These are phyloP conservation scores for Torulaspora maleeae DNA, from an alignment of 805 yeast species.

Conservation along the genomic window DNA sequence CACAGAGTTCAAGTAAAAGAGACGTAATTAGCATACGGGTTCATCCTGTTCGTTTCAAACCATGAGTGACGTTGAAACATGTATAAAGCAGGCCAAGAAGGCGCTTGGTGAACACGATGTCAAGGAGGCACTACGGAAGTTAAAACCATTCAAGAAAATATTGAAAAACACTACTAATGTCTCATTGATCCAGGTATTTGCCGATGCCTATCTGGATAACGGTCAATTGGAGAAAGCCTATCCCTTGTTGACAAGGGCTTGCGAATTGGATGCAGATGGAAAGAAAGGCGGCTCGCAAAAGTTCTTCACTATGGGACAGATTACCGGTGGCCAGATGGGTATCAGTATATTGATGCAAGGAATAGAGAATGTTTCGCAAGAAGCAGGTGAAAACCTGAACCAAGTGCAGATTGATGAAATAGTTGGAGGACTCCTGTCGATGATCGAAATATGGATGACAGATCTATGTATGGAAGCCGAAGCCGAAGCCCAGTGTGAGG, in stretches of 20 bases:
- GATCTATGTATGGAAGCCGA: slow-evolving; percentile 90
- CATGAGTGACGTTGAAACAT: slow-evolving; percentile 19
- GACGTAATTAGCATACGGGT: not conserved
- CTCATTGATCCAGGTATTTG: slow-evolving; percentile 50
- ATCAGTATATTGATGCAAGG: slow-evolving; percentile 59
- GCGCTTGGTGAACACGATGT: slow-evolving; percentile 27
- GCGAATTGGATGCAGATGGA: slow-evolving; percentile 68
- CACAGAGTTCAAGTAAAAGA: slow-evolving; percentile 10
- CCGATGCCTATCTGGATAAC: slow-evolving; percentile 74
- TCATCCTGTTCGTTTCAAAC: not conserved
- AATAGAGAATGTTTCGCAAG: slow-evolving; percentile 37
- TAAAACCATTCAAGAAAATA: slow-evolving; percentile 35
- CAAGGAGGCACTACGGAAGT: slow-evolving; percentile 35
- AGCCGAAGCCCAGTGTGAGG: slow-evolving; percentile 79
- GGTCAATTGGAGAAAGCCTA: slow-evolving; percentile 80
- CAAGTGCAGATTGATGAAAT: slow-evolving; percentile 51
- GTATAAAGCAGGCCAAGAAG: slow-evolving; percentile 23
- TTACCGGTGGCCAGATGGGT: slow-evolving; percentile 79
- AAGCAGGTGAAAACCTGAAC: slow-evolving; percentile 27
- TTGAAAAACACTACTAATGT: slow-evolving; percentile 35
- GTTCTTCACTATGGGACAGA: slow-evolving; percentile 86
- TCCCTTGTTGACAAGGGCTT: slow-evolving; percentile 51
- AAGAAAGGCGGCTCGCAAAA: slow-evolving; percentile 63
- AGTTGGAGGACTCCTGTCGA: slow-evolving; percentile 73
- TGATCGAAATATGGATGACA: slow-evolving; percentile 96